phyloP scores from a whole-genome alignment of 108 stramenopile genomes.

The Phaeodactylum tricornutum region DNA sequence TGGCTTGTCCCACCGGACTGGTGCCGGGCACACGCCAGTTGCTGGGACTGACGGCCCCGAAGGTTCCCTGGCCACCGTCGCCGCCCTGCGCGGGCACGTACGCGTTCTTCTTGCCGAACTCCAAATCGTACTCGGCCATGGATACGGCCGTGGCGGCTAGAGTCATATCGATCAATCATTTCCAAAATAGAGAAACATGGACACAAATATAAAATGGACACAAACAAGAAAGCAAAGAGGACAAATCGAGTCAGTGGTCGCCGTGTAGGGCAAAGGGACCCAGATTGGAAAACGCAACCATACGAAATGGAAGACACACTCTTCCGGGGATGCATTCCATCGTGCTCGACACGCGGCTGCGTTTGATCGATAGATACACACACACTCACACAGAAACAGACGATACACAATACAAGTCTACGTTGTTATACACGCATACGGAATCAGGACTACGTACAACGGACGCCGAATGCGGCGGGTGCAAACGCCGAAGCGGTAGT shows the following conservation, averaged over 20 bases:
- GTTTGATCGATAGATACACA: not conserved
- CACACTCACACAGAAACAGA: not conserved
- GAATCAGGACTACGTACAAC: conserved; percentile 46
- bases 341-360: not conserved
- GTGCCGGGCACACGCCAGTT: conserved; percentile 88
- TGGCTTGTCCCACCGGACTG: conserved; percentile 72
- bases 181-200: no score
- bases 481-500: conserved; percentile 72
- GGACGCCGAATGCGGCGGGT: conserved; percentile 55
- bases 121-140: conserved; percentile 63
- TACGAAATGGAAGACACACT: no score
- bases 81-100: conserved; percentile 65
- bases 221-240: no score
- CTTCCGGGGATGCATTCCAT: not conserved
- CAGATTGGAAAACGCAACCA: no score
- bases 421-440: not conserved
- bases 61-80: conserved; percentile 87
- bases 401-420: not conserved
- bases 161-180: no score
- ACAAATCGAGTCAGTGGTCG: no score
- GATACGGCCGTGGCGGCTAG: conserved; percentile 21
- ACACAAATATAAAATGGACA: no score
- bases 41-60: conserved; percentile 80
- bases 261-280: no score
- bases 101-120: conserved; percentile 74